Evolutionary conservation across 192 early-diverging fungal species (phyloP).

Genomic region (Gonapodya sp.): DNA sequence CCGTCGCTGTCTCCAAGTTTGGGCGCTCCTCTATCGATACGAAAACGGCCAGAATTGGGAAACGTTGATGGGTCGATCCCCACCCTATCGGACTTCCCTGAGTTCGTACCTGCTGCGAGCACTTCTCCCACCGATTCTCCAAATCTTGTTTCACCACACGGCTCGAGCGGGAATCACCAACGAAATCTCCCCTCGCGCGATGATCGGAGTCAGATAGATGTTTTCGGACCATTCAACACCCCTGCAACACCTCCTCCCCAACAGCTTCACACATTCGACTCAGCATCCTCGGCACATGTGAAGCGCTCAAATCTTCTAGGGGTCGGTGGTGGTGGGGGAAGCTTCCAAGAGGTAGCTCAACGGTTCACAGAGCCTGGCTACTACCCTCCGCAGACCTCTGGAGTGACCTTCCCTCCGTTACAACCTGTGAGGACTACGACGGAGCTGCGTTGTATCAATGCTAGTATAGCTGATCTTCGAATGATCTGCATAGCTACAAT

Average conservation of each 20-base stretch:
- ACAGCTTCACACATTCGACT: not conserved
- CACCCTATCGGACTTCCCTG: not conserved
- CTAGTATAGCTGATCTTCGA: not conserved
- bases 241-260: not conserved
- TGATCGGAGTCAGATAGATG: not conserved
- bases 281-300: not conserved
- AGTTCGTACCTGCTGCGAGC: not conserved
- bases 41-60: not conserved
- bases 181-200: not conserved
- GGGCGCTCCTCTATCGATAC: not conserved
- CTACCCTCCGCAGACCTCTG: not conserved
- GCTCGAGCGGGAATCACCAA: not conserved
- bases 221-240: not conserved
- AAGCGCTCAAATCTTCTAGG: not conserved
- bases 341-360: not conserved
- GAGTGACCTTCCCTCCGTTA: not conserved
- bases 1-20: not conserved
- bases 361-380: not conserved
- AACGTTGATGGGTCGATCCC: not conserved
- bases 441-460: not conserved
- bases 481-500: constrained; percentile 33
- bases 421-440: not conserved
- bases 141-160: not conserved
- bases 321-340: not conserved
- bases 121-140: not conserved